A percentile compares a stretch with the other conserved stretches of the same genome.
Evolutionary conservation across 2,329 filamentous ascomycete genomes (phyloP).

Genomic region (Knoxdaviesia proteae): DNA sequence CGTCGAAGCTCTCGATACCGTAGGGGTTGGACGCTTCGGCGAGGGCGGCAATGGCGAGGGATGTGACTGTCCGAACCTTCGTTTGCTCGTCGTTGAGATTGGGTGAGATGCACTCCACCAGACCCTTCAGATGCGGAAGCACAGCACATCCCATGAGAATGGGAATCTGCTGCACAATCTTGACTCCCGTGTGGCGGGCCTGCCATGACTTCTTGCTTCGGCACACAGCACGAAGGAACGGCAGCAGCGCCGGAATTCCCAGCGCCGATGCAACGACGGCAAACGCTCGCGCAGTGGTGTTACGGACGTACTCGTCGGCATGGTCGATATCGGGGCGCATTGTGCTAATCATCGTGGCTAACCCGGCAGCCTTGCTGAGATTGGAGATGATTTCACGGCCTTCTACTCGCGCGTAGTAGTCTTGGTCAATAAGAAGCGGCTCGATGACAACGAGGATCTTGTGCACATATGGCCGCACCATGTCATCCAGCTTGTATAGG

Average conservation of each 20-base stretch:
- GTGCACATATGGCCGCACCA: conserved; percentile 90
- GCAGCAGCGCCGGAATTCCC: conserved; percentile 83
- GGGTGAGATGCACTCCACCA: conserved; percentile 90
- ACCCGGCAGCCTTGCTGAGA: conserved; percentile 82
- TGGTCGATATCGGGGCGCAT: conserved; percentile 99
- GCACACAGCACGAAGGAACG: conserved; percentile 88
- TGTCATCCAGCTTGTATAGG: conserved; percentile 91
- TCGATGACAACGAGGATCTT: conserved; percentile 98
- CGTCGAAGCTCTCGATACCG: conserved; percentile 96
- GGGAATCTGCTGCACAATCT: conserved; percentile 97
- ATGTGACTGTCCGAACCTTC: conserved; percentile 91
- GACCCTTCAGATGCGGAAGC: conserved; percentile 78
- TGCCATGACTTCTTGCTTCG: conserved; percentile 99
- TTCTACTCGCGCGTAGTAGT: conserved; percentile 96
- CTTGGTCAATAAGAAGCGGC: conserved; percentile 95
- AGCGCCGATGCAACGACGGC: conserved; percentile 92
- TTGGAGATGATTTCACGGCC: conserved; percentile 98
- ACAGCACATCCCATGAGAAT: conserved; percentile 98
- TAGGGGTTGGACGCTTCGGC: conserved; percentile 95
- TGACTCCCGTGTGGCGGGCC: conserved; percentile 90
- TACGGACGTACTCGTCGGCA: conserved; percentile 93
- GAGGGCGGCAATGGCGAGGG: conserved; percentile 79
- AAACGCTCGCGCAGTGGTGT: conserved; percentile 91
- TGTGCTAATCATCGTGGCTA: conserved; percentile 97
- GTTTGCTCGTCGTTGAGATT: conserved; percentile 96